Percentiles rank a stretch among this genome's conserved stretches.
Evolutionary conservation across 179 eudicot genomes (phyloP).

Genomic region (Carnegiea gigantea): DNA sequence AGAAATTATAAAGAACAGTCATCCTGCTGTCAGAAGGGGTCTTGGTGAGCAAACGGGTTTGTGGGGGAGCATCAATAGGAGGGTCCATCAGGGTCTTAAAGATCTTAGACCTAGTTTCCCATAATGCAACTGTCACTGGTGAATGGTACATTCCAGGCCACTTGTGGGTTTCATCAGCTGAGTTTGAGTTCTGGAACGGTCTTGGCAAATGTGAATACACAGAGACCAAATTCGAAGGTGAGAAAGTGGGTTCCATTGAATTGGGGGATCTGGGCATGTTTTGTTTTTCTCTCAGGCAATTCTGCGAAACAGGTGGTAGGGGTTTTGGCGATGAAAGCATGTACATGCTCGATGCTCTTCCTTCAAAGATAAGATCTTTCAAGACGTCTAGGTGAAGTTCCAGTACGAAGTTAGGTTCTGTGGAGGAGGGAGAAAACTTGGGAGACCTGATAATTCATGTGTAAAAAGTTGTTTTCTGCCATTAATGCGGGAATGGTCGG

Average conservation of each 20-base stretch:
- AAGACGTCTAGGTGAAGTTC: too few species aligned
- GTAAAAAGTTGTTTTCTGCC: too few species aligned
- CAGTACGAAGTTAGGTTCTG: too few species aligned
- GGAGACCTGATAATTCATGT: too few species aligned
- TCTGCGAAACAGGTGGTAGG: conserved; percentile 26
- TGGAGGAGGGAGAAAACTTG: too few species aligned
- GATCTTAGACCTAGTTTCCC: conserved; percentile 78
- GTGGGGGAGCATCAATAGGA: conserved; percentile 76
- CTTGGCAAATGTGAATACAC: conserved; percentile 59
- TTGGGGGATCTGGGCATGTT: not conserved
- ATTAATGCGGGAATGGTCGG: too few species aligned
- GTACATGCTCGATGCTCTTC: not conserved
- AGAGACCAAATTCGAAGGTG: conserved; percentile 50
- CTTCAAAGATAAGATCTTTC: too few species aligned
- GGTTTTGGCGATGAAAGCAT: not conserved
- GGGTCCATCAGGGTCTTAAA: conserved; percentile 74
- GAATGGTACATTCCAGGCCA: conserved; percentile 99
- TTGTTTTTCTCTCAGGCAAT: conserved; percentile 19
- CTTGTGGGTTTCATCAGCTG: conserved; percentile 39
- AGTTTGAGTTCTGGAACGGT: conserved; percentile 35
- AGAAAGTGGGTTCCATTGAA: conserved; percentile 43
- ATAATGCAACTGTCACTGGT: conserved; percentile 90
- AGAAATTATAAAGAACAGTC: conserved; percentile 68
- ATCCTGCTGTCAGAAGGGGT: conserved; percentile 74
- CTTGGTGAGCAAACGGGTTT: conserved; percentile 60